Conservation (phyloP, 805 yeast species). For the Monosporozyma unispora region DNA sequence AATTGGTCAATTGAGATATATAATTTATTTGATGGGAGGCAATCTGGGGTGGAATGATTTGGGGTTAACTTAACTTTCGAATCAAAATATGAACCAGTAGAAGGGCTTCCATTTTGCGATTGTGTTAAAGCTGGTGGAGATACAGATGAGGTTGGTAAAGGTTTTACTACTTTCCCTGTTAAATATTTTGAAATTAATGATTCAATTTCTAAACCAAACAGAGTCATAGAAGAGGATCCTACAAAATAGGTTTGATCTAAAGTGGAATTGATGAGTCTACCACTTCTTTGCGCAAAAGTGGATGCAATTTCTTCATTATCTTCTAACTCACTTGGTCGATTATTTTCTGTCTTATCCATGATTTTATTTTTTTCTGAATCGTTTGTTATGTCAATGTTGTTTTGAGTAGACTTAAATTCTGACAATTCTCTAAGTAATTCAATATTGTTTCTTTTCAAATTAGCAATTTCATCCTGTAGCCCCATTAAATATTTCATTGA, state of each 20-base stretch:
- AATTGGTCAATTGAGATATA: background rate
- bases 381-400: background rate
- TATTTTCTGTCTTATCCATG: background rate
- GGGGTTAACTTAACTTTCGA: background rate
- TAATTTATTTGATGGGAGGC: background rate
- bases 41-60: background rate
- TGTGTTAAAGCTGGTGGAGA: background rate
- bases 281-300: constrained; percentile 62
- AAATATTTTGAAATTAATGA: constrained; percentile 42
- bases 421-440: constrained; percentile 34
- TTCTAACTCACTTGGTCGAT: background rate
- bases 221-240: constrained; percentile 76
- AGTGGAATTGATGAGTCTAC: constrained; percentile 61
- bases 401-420: background rate
- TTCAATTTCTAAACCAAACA: constrained; percentile 70
- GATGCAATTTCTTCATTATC: constrained; percentile 40
- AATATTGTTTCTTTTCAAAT: constrained; percentile 58
- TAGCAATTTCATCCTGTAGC: constrained; percentile 58
- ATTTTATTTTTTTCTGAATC: background rate
- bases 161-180: constrained; percentile 13
- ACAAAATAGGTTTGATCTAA: constrained; percentile 70
- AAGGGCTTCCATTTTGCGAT: background rate
- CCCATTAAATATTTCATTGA: constrained; percentile 61
- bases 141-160: constrained; percentile 8
- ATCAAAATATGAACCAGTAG: background rate